Conservation (phyloP, 1,139 yeast species). For the Kluyveromyces sp. region DNA sequence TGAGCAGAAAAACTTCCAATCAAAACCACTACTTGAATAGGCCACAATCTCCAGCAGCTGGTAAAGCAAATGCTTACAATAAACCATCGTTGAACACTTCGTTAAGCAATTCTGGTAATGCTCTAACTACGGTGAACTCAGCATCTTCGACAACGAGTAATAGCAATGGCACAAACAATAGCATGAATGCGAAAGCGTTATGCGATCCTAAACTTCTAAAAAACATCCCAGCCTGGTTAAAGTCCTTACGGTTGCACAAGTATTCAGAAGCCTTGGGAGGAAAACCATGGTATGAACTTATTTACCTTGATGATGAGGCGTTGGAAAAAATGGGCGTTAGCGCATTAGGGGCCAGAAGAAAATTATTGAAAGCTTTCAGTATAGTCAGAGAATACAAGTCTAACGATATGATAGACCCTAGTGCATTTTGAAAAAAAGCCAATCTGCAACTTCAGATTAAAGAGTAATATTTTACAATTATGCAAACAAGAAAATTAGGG, state of each 20-base stretch:
- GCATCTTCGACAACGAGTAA: constrained; percentile 5
- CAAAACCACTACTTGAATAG: background rate
- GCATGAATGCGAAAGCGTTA: constrained; percentile 49
- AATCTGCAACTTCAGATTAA: background rate
- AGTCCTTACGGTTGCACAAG: constrained; percentile 82
- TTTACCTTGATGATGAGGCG: constrained; percentile 59
- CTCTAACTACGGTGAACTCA: constrained; percentile 4
- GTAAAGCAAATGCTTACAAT: background rate
- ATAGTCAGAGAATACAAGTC: constrained; percentile 52
- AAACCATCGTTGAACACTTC: background rate
- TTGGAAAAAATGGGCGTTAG: constrained; percentile 76
- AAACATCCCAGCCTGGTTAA: constrained; percentile 89
- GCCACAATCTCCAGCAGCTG: background rate
- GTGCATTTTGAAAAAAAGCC: constrained; percentile 15
- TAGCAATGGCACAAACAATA: constrained; percentile 8
- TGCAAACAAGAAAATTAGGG: too few species aligned
- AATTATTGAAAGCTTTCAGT: constrained; percentile 83
- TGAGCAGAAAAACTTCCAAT: background rate
- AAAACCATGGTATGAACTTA: constrained; percentile 70
- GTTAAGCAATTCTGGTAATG: constrained; percentile 5
- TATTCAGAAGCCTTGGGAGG: constrained; percentile 79
- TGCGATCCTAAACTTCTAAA: constrained; percentile 55
- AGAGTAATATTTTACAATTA: too few species aligned
- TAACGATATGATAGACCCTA: constrained; percentile 27
- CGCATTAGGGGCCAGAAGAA: constrained; percentile 92